Evolutionary conservation across 371 early-diverging fungal species (phyloP).

Genomic region (Mortierella sp.): DNA sequence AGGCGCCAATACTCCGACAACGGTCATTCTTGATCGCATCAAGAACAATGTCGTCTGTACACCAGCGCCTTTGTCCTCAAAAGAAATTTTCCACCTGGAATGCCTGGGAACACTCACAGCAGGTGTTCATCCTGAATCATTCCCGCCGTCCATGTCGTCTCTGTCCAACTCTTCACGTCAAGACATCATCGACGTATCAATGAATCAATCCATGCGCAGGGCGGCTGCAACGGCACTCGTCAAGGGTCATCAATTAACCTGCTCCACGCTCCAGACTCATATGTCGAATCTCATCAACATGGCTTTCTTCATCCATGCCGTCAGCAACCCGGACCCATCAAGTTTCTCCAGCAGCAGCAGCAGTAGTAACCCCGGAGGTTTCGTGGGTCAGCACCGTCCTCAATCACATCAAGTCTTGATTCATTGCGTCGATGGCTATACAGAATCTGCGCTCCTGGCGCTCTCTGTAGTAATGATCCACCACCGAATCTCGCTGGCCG

Average conservation of each 20-base stretch:
- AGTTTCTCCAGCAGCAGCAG: neutral
- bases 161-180: conserved; percentile 29
- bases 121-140: conserved; percentile 27
- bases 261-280: conserved; percentile 22
- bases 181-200: conserved; percentile 12
- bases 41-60: conserved; percentile 19
- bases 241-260: conserved; percentile 10
- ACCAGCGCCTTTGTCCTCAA: conserved; percentile 31
- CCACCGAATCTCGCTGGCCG: conserved; percentile 58
- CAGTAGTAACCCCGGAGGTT: neutral
- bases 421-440: conserved; percentile 74
- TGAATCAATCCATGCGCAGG: conserved; percentile 31
- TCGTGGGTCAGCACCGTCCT: conserved; percentile 23
- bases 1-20: conserved; percentile 63
- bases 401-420: conserved; percentile 57
- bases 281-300: conserved; percentile 41
- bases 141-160: conserved; percentile 46
- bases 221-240: conserved; percentile 29
- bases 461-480: conserved; percentile 68
- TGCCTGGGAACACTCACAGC: conserved; percentile 36
- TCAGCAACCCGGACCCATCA: conserved; percentile 24
- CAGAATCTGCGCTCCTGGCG: conserved; percentile 64
- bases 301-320: conserved; percentile 58
- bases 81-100: conserved; percentile 69
- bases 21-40: conserved; percentile 55